Evolutionary conservation across 1,284 basidiomycete species (phyloP), one percentile per base, ranked within the genome.

Genomic region (Calocybe gambosa): DNA sequence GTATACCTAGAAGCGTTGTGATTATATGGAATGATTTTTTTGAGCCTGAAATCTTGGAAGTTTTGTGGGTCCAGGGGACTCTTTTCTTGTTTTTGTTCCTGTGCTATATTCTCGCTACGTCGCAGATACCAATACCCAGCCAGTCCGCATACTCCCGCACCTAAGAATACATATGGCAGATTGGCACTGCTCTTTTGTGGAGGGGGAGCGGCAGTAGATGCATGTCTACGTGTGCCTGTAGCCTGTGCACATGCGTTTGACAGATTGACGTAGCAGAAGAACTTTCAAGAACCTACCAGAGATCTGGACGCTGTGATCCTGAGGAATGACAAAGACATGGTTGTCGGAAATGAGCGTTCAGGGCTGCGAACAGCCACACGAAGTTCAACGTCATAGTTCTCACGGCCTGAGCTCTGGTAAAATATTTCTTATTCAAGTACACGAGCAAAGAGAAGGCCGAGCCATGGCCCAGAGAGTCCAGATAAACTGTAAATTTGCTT

Each of bases 1-100:
- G 63, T 72, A 50, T 54, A 86, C 75, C 77, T 78, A 28, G 87
- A 73, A 4, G 89, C 84, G 69, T 95, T 93, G 75, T 95, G 87
- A 77, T 95, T 99, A 76, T 97, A 97, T 1, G 84, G 82, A 56
- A 84, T 76, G 56, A 97, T 72, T 61, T 84, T 80, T 67, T 88
- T 88, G 58, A 98, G 78, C 61, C 82, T 86, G 66, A 97, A 83
- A 62, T 89, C 79, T 43, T 80, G 65, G 59, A 85, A 93, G 53
- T 82, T 78, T 50, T 89, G 67, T 19, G 85, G 78, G 61, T 88
- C 80, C 33, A 90, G 71, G 5, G 84, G 80, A 55, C 80, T 85
- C 60, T 79, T 82, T 58, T 74, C 64, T 49, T 73, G 73, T 50
- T 62, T 66, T 10, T 8, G 5, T 10, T 8, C 13, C 29, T 31